Evolutionary conservation across 2,329 filamentous ascomycete species (phyloP).

Genomic region (Gaeumannomyces sp.): DNA sequence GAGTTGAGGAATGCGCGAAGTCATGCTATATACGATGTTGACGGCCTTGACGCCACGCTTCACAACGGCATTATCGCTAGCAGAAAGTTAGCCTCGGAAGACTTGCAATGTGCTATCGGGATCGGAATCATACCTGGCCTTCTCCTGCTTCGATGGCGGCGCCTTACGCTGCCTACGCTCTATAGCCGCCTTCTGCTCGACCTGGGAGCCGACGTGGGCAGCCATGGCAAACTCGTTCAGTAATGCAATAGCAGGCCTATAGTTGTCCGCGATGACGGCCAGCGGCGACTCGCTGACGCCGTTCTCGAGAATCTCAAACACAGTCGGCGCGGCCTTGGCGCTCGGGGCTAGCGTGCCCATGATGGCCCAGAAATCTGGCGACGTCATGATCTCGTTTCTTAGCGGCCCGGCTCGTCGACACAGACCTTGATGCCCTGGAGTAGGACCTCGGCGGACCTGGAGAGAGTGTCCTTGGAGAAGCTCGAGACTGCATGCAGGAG

Average conservation of each 20-base stretch:
- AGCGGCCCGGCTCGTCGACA: constrained; percentile 70
- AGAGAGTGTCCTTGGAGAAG: constrained; percentile 70
- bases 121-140: constrained; percentile 43
- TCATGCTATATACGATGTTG: constrained; percentile 74
- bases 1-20: constrained; percentile 71
- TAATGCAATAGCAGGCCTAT: constrained; percentile 77
- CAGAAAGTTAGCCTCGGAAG: constrained; percentile 6
- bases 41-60: constrained; percentile 75
- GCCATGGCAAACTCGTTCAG: constrained; percentile 86
- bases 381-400: constrained; percentile 88
- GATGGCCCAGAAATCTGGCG: constrained; percentile 94
- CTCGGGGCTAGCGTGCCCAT: constrained; percentile 67
- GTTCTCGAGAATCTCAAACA: constrained; percentile 81
- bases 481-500: constrained; percentile 87
- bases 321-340: constrained; percentile 64
- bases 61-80: constrained; percentile 65
- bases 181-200: constrained; percentile 58
- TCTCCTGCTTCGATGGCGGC: constrained; percentile 42
- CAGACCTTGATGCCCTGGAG: constrained; percentile 75
- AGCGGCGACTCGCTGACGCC: constrained; percentile 68
- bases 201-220: constrained; percentile 63
- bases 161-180: constrained; percentile 6
- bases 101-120: background rate
- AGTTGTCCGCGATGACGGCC: constrained; percentile 91
- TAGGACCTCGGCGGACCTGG: constrained; percentile 68